A percentile compares a stretch with the other conserved stretches of the same genome.
These are phyloP conservation scores for Wickerhamiella siamensis DNA, from an alignment of 805 yeast genomes.

Conservation along the genomic window DNA sequence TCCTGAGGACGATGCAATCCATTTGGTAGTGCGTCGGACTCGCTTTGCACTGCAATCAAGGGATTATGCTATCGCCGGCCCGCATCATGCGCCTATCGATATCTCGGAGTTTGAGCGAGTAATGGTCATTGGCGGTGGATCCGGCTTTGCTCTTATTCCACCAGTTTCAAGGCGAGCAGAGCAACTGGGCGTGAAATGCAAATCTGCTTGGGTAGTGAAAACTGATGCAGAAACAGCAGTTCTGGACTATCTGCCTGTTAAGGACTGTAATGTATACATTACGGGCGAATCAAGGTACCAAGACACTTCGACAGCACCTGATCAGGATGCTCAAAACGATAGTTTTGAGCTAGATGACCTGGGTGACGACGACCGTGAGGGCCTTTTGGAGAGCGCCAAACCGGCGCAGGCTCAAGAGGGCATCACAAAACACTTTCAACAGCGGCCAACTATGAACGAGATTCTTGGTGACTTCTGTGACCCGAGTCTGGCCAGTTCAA, in stretches of 20 bases:
- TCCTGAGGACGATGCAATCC: constrained; percentile 29
- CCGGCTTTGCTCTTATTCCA: constrained; percentile 16
- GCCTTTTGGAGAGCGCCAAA: neutral
- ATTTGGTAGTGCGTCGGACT: constrained; percentile 27
- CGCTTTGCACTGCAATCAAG: constrained; percentile 21
- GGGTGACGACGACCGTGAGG: neutral
- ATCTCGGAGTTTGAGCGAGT: constrained; percentile 6
- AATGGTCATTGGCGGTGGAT: constrained; percentile 17
- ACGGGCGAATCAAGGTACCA: constrained; percentile 9
- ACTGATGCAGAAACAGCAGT: constrained; percentile 2
- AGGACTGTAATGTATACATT: constrained; percentile 13
- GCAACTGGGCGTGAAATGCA: neutral
- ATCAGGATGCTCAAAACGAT: neutral
- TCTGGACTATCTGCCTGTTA: constrained; percentile 7
- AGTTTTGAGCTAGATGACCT: constrained; percentile 5
- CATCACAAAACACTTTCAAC: neutral
- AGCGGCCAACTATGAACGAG: neutral
- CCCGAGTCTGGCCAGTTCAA: neutral
- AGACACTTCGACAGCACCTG: constrained; percentile 8
- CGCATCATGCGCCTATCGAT: constrained; percentile 22
- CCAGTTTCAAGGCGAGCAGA: constrained; percentile 3
- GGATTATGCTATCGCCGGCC: constrained; percentile 28
- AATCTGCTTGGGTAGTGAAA: constrained; percentile 11
- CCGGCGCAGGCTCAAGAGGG: neutral
- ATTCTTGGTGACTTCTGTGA: neutral